Base-by-base conservation (phyloP, 2,329 filamentous ascomycete species). In the Aspergillus sp. region DNA sequence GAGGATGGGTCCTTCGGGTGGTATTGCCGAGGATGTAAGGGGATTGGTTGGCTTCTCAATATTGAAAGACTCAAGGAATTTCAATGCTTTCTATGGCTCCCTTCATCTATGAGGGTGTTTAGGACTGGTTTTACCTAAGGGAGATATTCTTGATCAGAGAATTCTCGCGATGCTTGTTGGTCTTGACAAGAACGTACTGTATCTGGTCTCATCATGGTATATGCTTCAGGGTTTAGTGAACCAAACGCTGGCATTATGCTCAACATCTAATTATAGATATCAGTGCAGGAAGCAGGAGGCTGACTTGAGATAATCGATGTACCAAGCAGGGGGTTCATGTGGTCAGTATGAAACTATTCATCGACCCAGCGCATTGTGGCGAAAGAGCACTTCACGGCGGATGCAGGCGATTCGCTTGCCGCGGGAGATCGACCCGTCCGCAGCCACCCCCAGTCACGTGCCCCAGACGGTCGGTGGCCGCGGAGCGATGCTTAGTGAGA, bases 401-500 rank as follows among this genome's bases (percentile, higher is more conserved):
- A 30, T 50, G 47, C 47, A 50, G 47, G 28, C 28, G 4, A 19
- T 21, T 43, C 17, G 41, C 19, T 45, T 45, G 41, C 39, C 53
- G 41, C 53, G 53, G 53, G 53, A 47, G 53, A 47, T 55, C 53
- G 53, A 55, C 41, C 53, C 41, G 53, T 45, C 53, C 53, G 53
- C 53, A 43, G 38, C 53, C 53, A 30, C 53, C 13, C 12, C 15
- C 10, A 28, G 39, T 55, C 53, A 55, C 53, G 53, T 55, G 53
- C 6, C 13, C 10, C 3, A 2, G 3, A 12, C 39, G 51, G n/a
- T 23, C 41, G 19, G 41, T 45, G 13, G 41, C 19, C 41, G 21
- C 45, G 53, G 53, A 36, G 17, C 25, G 53, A 47, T 25, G 53
- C 53, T 32, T 43, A 25, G 39, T 43, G 28, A 30, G 28, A 30